Conservation (phyloP, 768 basidiomycete genomes). For the Rhodotorula toruloides region DNA sequence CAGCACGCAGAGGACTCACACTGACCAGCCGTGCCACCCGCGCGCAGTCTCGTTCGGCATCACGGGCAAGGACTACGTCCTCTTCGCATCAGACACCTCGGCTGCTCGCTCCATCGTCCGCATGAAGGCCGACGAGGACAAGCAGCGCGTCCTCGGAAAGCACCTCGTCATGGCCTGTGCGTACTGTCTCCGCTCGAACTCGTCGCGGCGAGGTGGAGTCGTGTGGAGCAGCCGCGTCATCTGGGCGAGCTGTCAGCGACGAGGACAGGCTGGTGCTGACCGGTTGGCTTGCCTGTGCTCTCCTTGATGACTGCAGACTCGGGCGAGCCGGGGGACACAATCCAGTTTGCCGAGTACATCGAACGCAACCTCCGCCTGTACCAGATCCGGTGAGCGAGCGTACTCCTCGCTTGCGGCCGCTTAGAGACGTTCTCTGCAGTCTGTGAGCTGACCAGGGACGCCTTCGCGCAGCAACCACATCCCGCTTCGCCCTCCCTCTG, state of each 20-base stretch:
- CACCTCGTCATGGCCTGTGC: constrained; percentile 81
- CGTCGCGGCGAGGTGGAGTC: no score
- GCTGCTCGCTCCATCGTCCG: constrained; percentile 88
- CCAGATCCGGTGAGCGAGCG: constrained; percentile 67
- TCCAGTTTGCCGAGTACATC: constrained; percentile 92
- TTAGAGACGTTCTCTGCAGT: not conserved
- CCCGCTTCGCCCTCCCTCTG: constrained; percentile 79
- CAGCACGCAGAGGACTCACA: no score
- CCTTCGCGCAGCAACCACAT: constrained; percentile 58
- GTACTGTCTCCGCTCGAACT: not conserved
- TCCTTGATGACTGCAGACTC: constrained; percentile 16
- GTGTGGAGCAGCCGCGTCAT: constrained; percentile 21
- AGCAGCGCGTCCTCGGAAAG: constrained; percentile 83
- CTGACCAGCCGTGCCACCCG: not conserved
- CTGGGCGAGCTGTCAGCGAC: not conserved
- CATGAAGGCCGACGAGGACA: constrained; percentile 96
- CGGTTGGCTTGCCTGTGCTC: not conserved
- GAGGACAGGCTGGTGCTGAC: no score
- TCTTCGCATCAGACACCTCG: constrained; percentile 85
- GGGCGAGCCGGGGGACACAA: constrained; percentile 69
- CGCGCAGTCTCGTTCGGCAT: constrained; percentile 38
- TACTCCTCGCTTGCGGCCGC: not conserved
- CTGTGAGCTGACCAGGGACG: not conserved
- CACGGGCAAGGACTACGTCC: constrained; percentile 57
- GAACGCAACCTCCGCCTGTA: constrained; percentile 93